Percentiles rank a stretch among this genome's conserved stretches.
These are phyloP conservation scores for Colletotrichum kahawae DNA, from an alignment of 2,329 filamentous ascomycete species.

Conservation along the genomic window DNA sequence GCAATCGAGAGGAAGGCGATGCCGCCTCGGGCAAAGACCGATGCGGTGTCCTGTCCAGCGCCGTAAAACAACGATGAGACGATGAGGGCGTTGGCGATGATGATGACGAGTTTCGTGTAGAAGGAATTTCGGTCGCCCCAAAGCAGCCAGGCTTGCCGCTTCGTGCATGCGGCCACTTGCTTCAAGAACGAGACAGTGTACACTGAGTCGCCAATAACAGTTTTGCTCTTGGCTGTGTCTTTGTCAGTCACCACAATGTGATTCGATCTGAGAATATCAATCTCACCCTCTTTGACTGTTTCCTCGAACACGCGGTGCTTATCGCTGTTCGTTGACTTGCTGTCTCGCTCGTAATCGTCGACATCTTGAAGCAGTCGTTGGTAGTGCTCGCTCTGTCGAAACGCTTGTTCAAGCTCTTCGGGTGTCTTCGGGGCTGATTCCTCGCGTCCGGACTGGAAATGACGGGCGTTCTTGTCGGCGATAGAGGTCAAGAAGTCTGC, in stretches of 20 bases:
- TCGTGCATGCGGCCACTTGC: slow-evolving; percentile 72
- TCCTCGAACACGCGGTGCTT: slow-evolving; percentile 18
- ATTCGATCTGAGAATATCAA: background rate
- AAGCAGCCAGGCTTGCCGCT: slow-evolving; percentile 80
- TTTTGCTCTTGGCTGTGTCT: slow-evolving; percentile 64
- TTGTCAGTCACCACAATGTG: background rate
- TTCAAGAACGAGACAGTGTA: slow-evolving; percentile 78
- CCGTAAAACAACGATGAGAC: slow-evolving; percentile 82
- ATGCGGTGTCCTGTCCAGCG: slow-evolving; percentile 41
- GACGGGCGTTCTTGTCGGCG: slow-evolving; percentile 69
- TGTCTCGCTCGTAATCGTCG: slow-evolving; percentile 37
- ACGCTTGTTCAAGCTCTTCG: slow-evolving; percentile 65
- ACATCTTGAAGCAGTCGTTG: slow-evolving; percentile 62
- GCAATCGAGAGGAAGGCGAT: slow-evolving; percentile 19
- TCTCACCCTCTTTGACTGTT: slow-evolving; percentile 6
- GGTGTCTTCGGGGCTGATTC: slow-evolving; percentile 66
- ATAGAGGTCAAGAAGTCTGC: slow-evolving; percentile 74
- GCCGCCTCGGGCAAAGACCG: slow-evolving; percentile 3
- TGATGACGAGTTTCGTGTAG: slow-evolving; percentile 81
- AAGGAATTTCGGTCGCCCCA: slow-evolving; percentile 76
- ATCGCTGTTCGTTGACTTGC: slow-evolving; percentile 39
- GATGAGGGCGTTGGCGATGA: slow-evolving; percentile 74
- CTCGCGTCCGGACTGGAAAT: slow-evolving; percentile 65
- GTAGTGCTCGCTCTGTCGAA: slow-evolving; percentile 61
- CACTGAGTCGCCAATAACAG: slow-evolving; percentile 70